phyloP scores from a whole-genome alignment of 345 rosid genomes.

The Populus alba region DNA sequence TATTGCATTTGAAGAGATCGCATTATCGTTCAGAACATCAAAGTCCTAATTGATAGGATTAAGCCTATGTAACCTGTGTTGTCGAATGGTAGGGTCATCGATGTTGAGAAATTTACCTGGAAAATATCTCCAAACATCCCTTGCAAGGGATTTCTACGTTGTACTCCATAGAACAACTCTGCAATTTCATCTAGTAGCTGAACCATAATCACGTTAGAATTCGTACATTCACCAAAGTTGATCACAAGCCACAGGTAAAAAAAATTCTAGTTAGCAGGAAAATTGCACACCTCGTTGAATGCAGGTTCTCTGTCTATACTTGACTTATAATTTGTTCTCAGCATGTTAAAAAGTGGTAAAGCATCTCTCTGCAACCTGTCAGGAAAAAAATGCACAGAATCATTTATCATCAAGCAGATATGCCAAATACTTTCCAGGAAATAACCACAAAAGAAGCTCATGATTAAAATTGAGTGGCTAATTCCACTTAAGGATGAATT shows the following conservation, averaged over 20 bases:
- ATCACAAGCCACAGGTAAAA: neutral
- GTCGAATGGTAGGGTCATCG: neutral
- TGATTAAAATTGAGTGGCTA: neutral
- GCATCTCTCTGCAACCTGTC: conserved; percentile 91
- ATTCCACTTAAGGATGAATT: neutral
- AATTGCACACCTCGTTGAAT: conserved; percentile 61
- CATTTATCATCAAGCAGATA: neutral
- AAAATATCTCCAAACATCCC: conserved; percentile 87
- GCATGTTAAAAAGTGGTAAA: conserved; percentile 84
- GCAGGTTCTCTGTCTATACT: conserved; percentile 81
- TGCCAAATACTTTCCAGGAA: neutral
- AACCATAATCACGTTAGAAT: conserved; percentile 27
- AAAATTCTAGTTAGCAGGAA: neutral
- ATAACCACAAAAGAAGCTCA: neutral
- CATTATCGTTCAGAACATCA: neutral
- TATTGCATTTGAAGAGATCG: neutral
- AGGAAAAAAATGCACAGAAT: neutral
- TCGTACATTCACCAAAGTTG: neutral
- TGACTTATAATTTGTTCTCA: conserved; percentile 65
- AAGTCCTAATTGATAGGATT: neutral
- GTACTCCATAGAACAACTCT: conserved; percentile 75
- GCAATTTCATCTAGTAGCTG: conserved; percentile 86
- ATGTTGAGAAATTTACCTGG: conserved; percentile 38
- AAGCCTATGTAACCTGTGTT: neutral
- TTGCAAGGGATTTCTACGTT: conserved; percentile 76